A percentile compares a stretch with the other conserved stretches of the same genome.
These are phyloP conservation scores for Epichloe coenophiala DNA, from an alignment of 2,329 filamentous ascomycete genomes.

Conservation along the genomic window DNA sequence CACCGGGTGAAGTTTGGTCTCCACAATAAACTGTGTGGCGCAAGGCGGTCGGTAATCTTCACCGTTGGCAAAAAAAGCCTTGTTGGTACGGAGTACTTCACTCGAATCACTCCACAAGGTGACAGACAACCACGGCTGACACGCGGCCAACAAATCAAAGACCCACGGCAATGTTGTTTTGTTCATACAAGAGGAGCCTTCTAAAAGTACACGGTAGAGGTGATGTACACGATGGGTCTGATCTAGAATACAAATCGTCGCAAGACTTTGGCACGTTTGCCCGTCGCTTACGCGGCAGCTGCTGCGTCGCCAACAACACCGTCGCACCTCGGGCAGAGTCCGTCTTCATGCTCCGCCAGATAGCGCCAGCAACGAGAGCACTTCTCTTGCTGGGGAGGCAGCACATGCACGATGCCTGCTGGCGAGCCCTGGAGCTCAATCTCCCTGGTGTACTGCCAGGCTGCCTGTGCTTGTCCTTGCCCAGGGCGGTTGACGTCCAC, in stretches of 20 bases:
- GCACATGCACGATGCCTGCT: constrained; percentile 27
- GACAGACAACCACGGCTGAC: too few species aligned
- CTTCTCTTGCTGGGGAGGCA: constrained; percentile 47
- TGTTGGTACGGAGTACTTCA: too few species aligned
- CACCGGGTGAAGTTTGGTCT: too few species aligned
- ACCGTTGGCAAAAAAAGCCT: too few species aligned
- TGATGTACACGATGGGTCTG: neutral
- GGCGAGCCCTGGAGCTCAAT: constrained; percentile 26
- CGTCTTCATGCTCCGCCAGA: constrained; percentile 50
- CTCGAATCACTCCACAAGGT: too few species aligned
- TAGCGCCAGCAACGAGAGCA: constrained; percentile 87
- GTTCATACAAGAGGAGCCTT: too few species aligned
- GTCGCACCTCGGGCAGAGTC: constrained; percentile 61
- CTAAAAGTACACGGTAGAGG: too few species aligned
- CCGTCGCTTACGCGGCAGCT: constrained; percentile 2
- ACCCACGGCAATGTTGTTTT: too few species aligned
- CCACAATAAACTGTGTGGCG: too few species aligned
- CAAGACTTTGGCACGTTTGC: neutral
- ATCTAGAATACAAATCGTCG: neutral
- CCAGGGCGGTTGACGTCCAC: constrained; percentile 34
- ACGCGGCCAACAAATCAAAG: too few species aligned
- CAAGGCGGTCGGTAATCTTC: too few species aligned
- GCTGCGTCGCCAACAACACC: constrained; percentile 35
- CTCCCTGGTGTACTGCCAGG: constrained; percentile 28
- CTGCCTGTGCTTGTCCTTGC: constrained; percentile 12